phyloP scores from a whole-genome alignment of 331 rosid species.

The Acacia pycnantha region DNA sequence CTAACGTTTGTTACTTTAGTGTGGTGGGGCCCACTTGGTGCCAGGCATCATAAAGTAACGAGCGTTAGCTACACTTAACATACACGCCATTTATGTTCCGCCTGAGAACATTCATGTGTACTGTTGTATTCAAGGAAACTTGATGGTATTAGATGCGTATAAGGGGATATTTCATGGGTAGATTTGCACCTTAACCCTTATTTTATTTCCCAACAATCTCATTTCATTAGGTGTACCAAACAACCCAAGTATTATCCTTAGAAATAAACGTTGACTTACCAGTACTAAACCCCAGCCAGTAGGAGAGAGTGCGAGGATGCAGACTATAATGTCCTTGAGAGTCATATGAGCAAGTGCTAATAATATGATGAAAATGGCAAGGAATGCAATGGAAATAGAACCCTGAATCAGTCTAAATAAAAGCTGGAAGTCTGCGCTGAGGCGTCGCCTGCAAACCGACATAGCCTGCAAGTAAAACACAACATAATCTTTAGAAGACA shows the following conservation, averaged over 20 bases:
- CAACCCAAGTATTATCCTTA: not conserved
- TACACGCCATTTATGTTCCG: not conserved
- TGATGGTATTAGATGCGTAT: not conserved
- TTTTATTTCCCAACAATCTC: not conserved
- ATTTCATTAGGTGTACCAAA: not conserved
- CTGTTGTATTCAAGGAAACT: no score
- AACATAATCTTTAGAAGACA: no score
- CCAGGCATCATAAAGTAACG: no score
- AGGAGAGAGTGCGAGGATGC: slow-evolving; percentile 90
- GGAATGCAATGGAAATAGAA: slow-evolving; percentile 52
- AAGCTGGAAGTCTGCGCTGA: no score
- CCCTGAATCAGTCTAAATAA: slow-evolving; percentile 73
- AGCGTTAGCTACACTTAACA: not conserved
- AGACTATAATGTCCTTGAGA: slow-evolving; percentile 61
- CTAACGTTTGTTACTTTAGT: not conserved
- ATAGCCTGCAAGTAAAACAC: no score
- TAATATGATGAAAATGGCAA: slow-evolving; percentile 58
- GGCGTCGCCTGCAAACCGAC: no score
- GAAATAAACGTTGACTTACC: slow-evolving; percentile 51
- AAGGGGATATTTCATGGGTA: no score
- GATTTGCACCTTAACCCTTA: not conserved
- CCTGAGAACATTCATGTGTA: not conserved
- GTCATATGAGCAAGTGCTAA: slow-evolving; percentile 68
- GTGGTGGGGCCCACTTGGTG: not conserved
- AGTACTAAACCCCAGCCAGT: slow-evolving; percentile 93